A percentile compares a stretch with the other conserved stretches of the same genome.
phyloP scores from a whole-genome alignment of 2,329 filamentous ascomycete species.

The Zasmidium citrigriseum region DNA sequence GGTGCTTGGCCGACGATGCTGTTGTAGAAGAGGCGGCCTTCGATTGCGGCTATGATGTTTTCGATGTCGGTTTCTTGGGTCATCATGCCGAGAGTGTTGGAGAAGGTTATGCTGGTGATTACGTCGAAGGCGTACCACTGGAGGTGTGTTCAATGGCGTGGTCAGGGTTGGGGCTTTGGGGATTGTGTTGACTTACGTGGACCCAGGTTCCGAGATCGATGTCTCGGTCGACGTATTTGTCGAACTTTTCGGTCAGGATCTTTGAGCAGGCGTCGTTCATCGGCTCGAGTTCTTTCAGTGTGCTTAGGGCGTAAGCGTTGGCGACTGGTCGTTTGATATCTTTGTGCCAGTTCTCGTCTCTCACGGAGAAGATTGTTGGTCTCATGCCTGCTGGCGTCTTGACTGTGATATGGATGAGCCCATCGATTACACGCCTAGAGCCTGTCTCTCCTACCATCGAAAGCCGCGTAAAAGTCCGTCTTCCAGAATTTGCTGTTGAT shows the following conservation, averaged over 20 bases:
- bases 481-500: conserved; percentile 43
- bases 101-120: conserved; percentile 28
- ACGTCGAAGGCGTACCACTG: conserved; percentile 26
- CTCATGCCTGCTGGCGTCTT: conserved; percentile 19
- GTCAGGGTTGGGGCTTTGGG: background rate
- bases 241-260: conserved; percentile 22
- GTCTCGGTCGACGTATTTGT: conserved; percentile 16
- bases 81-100: conserved; percentile 23
- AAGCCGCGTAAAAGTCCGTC: background rate
- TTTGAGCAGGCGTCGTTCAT: conserved; percentile 28
- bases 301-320: conserved; percentile 24
- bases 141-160: background rate
- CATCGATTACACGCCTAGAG: background rate
- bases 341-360: conserved; percentile 45
- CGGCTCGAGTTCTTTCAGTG: conserved; percentile 27
- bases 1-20: background rate
- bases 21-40: conserved; percentile 26
- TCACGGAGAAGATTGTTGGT: conserved; percentile 39
- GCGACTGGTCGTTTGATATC: conserved; percentile 36
- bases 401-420: background rate
- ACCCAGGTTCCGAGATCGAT: conserved; percentile 27
- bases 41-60: conserved; percentile 17
- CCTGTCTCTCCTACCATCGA: background rate
- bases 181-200: conserved; percentile 14
- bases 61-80: conserved; percentile 22